These are phyloP conservation scores for Durotheca rogersii DNA, from an alignment of 495 filamentous ascomycete species.

Conservation along the genomic window DNA sequence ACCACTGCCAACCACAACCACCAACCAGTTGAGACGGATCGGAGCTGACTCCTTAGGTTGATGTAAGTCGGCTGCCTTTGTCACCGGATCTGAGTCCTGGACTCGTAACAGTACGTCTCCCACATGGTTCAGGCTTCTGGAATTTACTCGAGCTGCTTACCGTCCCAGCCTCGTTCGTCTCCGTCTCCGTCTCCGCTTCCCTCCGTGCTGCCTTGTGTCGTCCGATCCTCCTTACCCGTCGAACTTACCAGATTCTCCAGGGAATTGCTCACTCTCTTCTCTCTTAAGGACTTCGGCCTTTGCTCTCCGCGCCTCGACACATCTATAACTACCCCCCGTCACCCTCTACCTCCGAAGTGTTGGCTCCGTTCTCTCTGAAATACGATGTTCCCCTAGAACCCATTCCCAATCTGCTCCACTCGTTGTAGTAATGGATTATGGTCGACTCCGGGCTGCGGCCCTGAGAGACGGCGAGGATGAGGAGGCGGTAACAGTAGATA, in stretches of 20 bases:
- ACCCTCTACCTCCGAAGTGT: neutral
- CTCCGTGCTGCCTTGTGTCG: no score
- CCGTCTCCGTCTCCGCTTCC: no score
- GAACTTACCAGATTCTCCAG: constrained; percentile 5
- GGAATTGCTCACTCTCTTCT: constrained; percentile 9
- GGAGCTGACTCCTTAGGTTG: neutral
- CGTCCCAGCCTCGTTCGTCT: no score
- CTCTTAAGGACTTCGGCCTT: constrained; percentile 1
- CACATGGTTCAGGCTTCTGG: constrained; percentile 9
- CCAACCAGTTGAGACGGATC: constrained; percentile 11
- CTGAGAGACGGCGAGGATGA: constrained; percentile 84
- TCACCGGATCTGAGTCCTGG: neutral
- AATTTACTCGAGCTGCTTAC: neutral
- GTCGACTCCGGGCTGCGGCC: constrained; percentile 79
- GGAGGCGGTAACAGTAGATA: constrained; percentile 98
- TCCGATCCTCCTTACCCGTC: no score
- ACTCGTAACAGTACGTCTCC: no score
- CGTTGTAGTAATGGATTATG: constrained; percentile 63
- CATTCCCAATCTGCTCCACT: constrained; percentile 3
- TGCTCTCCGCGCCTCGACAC: no score
- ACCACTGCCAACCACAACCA: constrained; percentile 10
- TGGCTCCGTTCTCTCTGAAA: constrained; percentile 1
- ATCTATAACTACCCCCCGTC: constrained; percentile 10
- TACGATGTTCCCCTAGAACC: constrained; percentile 15
- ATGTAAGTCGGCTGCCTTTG: neutral